Conservation (phyloP, 1,139 yeast species). For the Hansenula lynferdii region DNA sequence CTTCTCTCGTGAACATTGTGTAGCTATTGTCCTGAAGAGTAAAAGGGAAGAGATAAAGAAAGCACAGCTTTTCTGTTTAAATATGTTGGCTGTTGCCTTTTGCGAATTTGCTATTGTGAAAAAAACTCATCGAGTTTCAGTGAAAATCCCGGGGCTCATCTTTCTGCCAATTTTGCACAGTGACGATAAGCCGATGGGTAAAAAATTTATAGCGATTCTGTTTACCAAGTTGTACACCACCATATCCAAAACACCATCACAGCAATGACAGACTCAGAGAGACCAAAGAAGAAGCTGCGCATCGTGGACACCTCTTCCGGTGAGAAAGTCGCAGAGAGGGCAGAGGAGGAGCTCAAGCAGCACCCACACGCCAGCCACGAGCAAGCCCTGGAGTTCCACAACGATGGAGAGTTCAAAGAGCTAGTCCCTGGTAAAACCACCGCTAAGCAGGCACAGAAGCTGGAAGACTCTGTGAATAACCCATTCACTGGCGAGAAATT, state of each 20-base stretch:
- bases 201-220: no score
- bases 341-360: conserved; percentile 37
- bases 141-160: background rate
- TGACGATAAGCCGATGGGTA: no score
- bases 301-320: conserved; percentile 42
- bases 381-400: conserved; percentile 31
- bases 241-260: background rate
- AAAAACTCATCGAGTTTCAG: no score
- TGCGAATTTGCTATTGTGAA: background rate
- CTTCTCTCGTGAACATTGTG: conserved; percentile 11
- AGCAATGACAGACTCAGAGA: conserved; percentile 22
- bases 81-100: background rate
- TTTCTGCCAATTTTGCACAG: no score
- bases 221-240: background rate
- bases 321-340: conserved; percentile 51
- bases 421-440: conserved; percentile 65
- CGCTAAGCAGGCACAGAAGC: conserved; percentile 57
- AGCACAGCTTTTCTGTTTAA: no score
- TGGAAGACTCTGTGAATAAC: conserved; percentile 63
- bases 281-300: conserved; percentile 38
- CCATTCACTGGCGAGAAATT: conserved; percentile 74
- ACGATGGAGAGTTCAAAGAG: conserved; percentile 51
- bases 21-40: no score
- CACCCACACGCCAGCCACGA: conserved; percentile 26
- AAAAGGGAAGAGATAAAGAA: no score